Evolutionary conservation across 306 rosid genomes (phyloP).

Genomic region (Cicer cuneatum): DNA sequence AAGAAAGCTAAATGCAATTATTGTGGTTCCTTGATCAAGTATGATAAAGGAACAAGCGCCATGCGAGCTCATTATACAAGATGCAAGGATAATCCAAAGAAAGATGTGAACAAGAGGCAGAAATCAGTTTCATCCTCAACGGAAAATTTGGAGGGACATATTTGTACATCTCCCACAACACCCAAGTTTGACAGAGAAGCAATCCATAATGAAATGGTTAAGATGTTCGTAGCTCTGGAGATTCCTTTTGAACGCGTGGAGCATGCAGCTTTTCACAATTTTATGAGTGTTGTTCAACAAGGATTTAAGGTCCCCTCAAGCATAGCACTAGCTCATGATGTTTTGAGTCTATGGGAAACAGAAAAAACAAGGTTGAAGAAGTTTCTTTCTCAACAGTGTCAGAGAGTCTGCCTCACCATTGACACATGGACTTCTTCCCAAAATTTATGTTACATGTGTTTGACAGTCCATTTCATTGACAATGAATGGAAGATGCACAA

Average conservation of each 20-base stretch:
- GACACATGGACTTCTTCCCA: slow-evolving; percentile 7
- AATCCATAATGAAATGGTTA: not conserved
- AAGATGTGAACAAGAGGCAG: not conserved
- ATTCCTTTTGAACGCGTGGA: slow-evolving; percentile 24
- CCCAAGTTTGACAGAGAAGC: slow-evolving; percentile 13
- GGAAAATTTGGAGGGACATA: not conserved
- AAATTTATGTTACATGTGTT: slow-evolving; percentile 8
- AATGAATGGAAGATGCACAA: slow-evolving; percentile 13
- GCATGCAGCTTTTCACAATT: not conserved
- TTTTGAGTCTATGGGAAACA: not conserved
- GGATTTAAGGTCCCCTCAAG: slow-evolving; percentile 6
- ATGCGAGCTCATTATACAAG: slow-evolving; percentile 22
- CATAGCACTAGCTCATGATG: not conserved
- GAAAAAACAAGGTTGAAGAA: slow-evolving; percentile 6
- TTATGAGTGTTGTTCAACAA: not conserved
- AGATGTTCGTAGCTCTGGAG: slow-evolving; percentile 2
- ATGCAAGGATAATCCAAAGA: not conserved
- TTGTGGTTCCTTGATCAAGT: slow-evolving; percentile 19
- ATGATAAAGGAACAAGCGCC: slow-evolving; percentile 27
- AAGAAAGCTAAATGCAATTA: slow-evolving; percentile 23
- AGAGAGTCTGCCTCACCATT: slow-evolving; percentile 25
- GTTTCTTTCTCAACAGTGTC: slow-evolving; percentile 19
- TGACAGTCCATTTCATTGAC: slow-evolving; percentile 23
- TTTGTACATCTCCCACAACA: not conserved
- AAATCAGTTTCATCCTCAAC: slow-evolving; percentile 20